Conservation (phyloP, 768 basidiomycete genomes). For the Guyanaporus albipodus region DNA sequence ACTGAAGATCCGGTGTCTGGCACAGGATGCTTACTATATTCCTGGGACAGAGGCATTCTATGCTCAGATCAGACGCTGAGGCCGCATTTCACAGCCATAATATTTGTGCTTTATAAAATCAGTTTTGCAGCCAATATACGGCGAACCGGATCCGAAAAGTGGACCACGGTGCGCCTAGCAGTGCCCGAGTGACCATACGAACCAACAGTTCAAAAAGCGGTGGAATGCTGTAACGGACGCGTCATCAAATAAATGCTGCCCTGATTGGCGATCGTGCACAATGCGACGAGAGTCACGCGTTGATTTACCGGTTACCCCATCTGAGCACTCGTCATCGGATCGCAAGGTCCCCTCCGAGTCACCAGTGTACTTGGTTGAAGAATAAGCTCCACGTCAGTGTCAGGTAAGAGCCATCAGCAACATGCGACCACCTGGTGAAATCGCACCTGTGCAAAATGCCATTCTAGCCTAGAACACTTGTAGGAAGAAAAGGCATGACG, state of each 20-base stretch:
- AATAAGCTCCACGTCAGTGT: too few relatives aligned
- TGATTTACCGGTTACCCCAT: conserved; percentile 39
- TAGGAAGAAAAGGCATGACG: too few relatives aligned
- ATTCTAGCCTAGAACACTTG: too few relatives aligned
- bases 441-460: too few relatives aligned
- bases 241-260: conserved; percentile 41
- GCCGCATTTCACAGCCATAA: conserved; percentile 46
- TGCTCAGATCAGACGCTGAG: conserved; percentile 48
- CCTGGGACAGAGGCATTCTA: conserved; percentile 45
- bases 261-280: conserved; percentile 51
- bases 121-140: conserved; percentile 45
- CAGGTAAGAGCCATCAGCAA: too few relatives aligned
- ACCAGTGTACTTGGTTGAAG: too few relatives aligned
- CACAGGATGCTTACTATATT: conserved; percentile 36
- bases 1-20: too few relatives aligned
- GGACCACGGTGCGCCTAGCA: conserved; percentile 31
- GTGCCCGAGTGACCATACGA: conserved; percentile 6
- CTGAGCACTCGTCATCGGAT: conserved; percentile 47
- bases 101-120: conserved; percentile 36
- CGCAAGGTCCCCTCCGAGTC: conserved; percentile 53
- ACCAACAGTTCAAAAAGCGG: conserved; percentile 52
- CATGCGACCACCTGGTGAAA: too few relatives aligned
- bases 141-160: conserved; percentile 51
- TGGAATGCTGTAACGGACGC: conserved; percentile 54
- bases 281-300: conserved; percentile 47